These are phyloP conservation scores for Diaporthe aspalathi DNA, from an alignment of 2,329 filamentous ascomycete species.

Conservation along the genomic window DNA sequence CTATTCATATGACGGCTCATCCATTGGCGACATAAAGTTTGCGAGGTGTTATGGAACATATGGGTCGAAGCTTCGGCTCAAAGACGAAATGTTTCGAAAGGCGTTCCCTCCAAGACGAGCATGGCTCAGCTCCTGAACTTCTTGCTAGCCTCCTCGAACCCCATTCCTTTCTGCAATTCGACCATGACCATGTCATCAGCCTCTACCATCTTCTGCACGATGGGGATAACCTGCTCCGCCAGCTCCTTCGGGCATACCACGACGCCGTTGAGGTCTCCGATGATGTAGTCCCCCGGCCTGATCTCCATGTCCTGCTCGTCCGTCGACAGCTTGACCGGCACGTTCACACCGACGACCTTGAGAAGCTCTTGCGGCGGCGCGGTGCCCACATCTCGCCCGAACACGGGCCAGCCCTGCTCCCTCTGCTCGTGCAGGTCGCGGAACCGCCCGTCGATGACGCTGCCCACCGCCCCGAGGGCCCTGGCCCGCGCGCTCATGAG, in stretches of 20 bases:
- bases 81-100: too few species aligned
- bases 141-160: constrained; percentile 57
- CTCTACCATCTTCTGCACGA: constrained; percentile 55
- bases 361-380: constrained; percentile 55
- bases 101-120: not conserved
- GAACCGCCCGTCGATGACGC: constrained; percentile 63
- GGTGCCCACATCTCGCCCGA: constrained; percentile 57
- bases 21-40: too few species aligned
- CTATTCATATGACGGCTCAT: not conserved
- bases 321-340: constrained; percentile 52
- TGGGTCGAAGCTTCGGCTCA: too few species aligned
- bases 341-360: constrained; percentile 56
- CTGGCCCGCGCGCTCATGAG: constrained; percentile 63
- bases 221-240: constrained; percentile 53
- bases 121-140: constrained; percentile 48
- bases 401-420: constrained; percentile 58
- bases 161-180: constrained; percentile 55
- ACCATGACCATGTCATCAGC: constrained; percentile 57
- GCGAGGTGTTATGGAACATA: too few species aligned
- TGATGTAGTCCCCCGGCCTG: constrained; percentile 56
- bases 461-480: constrained; percentile 57
- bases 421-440: constrained; percentile 66
- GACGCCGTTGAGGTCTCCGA: constrained; percentile 59
- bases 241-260: constrained; percentile 55
- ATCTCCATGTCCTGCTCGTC: constrained; percentile 54